Base-by-base conservation (phyloP, 2,329 filamentous ascomycete genomes). In the Penicillium sclerotiorum region DNA sequence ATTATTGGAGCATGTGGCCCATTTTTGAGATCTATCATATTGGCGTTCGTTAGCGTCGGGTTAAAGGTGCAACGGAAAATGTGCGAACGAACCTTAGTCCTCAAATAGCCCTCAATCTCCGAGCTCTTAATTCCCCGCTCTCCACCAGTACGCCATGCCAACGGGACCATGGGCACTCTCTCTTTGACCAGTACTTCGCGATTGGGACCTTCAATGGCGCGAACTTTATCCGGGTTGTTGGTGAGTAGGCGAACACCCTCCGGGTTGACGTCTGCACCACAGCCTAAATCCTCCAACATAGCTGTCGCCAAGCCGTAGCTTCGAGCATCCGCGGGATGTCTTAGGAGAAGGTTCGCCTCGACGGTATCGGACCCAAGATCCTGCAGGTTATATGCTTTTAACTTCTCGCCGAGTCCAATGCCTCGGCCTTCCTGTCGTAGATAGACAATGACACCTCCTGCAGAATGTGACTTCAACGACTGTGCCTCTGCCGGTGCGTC, bases 331-430 rank as follows among this genome's bases (percentile, higher is more conserved):
- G 94, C 94, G 0, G 94, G 94, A 71, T 99, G 94, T 37, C 94
- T 80, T 35, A 99, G 77, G 20, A 97, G 71, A 38, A 99, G 74
- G 64, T 99, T 99, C 2, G 94, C 94, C 73, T 99, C 91, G 28
- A 97, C 95, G 0, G 94, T 99, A 72, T 99, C 94, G n/a, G 89
- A 92, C 0, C 94, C 94, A 21, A 99, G 77, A 73, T 99, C 94
- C 70, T 99, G 94, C 36, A 99, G 78, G 66, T 99, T 99, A 73
- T 99, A 99, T 4, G 94, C 94, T 74, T 99, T 97, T 32, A 99
- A 80, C 73, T 99, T 99, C 75, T 96, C 92, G 2, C 90, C 88
- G 0, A 99, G 80, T 0, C 94, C 94, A 57, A 99, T 99, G 2
- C 94, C 94, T 20, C 94, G 88, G 0, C 94, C 94, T 74, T 99